Conservation (phyloP, 1,284 basidiomycete genomes). For the Xerocomus amazonicus region DNA sequence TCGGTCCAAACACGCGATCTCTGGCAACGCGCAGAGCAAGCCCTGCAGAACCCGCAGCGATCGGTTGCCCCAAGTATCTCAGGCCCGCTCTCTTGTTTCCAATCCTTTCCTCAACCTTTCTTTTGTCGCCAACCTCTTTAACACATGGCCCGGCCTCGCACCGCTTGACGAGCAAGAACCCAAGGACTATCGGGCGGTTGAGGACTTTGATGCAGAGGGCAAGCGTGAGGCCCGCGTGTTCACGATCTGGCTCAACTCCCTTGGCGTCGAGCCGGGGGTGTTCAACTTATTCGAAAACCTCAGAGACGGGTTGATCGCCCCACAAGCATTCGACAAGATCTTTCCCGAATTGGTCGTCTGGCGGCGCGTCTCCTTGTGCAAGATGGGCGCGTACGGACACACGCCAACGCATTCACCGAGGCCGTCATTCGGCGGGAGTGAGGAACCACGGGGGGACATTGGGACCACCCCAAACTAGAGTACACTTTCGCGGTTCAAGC, state of each 20-base stretch:
- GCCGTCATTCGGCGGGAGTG: conserved; percentile 36
- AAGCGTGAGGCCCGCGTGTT: conserved; percentile 98
- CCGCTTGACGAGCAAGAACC: conserved; percentile 90
- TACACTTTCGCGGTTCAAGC: conserved; percentile 92
- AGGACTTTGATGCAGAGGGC: conserved; percentile 98
- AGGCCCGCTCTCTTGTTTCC: no score
- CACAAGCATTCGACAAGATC: conserved; percentile 97
- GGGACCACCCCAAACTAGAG: conserved; percentile 77
- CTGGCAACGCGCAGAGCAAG: conserved; percentile 83
- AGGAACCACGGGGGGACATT: conserved; percentile 69
- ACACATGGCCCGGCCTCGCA: conserved; percentile 91
- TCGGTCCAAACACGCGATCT: conserved; percentile 87
- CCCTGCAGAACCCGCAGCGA: conserved; percentile 89
- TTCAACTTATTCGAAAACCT: conserved; percentile 98
- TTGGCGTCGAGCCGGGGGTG: conserved; percentile 94
- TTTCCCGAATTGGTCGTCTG: conserved; percentile 89
- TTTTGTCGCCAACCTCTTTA: conserved; percentile 99
- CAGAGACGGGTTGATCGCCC: conserved; percentile 85
- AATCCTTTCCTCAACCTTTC: no score
- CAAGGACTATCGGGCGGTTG: conserved; percentile 80
- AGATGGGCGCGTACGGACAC: conserved; percentile 48
- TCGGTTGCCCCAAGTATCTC: conserved; percentile 95
- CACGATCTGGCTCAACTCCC: conserved; percentile 95
- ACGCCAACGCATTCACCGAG: conserved; percentile 26
- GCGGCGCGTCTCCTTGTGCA: conserved; percentile 92